phyloP scores from a whole-genome alignment of 805 yeast genomes.

The Candida taoyuanica region DNA sequence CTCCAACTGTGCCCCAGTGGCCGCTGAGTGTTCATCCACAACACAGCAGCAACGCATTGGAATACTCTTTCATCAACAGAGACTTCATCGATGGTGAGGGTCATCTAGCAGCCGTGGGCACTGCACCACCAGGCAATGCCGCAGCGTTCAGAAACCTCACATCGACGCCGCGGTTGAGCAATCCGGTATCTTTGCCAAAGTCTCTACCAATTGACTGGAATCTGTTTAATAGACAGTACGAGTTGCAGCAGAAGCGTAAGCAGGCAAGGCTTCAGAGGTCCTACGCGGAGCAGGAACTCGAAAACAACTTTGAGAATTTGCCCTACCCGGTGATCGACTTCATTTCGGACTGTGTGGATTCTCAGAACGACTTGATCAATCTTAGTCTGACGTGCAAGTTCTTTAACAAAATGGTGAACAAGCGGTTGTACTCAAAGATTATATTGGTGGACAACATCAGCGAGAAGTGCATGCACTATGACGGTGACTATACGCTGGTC shows the following conservation, averaged over 20 bases:
- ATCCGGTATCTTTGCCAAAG: constrained; percentile 25
- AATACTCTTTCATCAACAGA: constrained; percentile 23
- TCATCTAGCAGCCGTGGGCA: neutral
- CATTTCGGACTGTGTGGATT: constrained; percentile 26
- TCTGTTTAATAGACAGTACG: constrained; percentile 26
- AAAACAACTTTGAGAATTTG: constrained; percentile 26
- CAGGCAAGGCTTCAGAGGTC: constrained; percentile 8
- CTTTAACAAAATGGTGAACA: constrained; percentile 26
- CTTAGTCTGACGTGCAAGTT: constrained; percentile 24
- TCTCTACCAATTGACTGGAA: constrained; percentile 28
- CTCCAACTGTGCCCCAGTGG: neutral
- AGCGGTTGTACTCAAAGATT: constrained; percentile 24
- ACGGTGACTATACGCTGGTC: constrained; percentile 23
- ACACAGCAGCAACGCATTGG: constrained; percentile 7
- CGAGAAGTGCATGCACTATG: constrained; percentile 19
- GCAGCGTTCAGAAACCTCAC: constrained; percentile 24
- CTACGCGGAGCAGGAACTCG: constrained; percentile 6
- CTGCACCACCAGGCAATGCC: neutral
- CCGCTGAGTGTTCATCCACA: neutral
- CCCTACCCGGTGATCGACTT: constrained; percentile 28
- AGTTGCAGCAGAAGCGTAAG: constrained; percentile 19
- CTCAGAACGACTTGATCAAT: constrained; percentile 26
- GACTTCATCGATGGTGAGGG: constrained; percentile 21
- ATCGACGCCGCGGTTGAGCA: constrained; percentile 23
- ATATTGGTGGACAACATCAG: constrained; percentile 24